Base-by-base conservation (phyloP, 2,329 filamentous ascomycete genomes). In the Xylaria sp. region DNA sequence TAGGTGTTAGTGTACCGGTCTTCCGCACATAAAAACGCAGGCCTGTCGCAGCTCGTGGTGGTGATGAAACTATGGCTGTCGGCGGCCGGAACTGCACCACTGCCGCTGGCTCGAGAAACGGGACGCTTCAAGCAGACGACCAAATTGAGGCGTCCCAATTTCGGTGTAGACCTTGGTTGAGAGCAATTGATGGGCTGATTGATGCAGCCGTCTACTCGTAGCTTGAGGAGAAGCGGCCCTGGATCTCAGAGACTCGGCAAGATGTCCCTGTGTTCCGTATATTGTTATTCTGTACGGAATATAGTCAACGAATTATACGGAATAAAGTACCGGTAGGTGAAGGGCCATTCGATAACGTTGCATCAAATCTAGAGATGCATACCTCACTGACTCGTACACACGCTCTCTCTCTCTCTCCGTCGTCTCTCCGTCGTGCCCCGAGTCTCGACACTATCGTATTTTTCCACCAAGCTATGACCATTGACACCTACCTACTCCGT, bases 41-140 rank as follows among this genome's bases (percentile, higher is more conserved):
- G 11, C 23, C 23, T 30, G 23, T 30, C 23, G 23, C 23, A 30
- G 23, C 23, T 30, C 35, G 52, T 54, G 47, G 37, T 30, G 30
- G 44, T 52, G 16, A 23, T 49, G 46, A 51, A 42, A 35, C 34
- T 23, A n/a, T 9, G 7, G 44, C 37, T 30, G 54, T 54, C 54
- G 42, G 59, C 58, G 46, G 59, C 59, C 62, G 57, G 58, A 23
- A 19, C 50, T 59, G 61, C 53, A 61, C 50, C 19, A 52, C 59
- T 53, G 58, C 44, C 54, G 55, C 51, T 53, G 42, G 19, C 34
- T 56, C 44, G 50, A 48, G 23, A 9, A 46, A 50, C 42, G 59
- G 47, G 42, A 52, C 18, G 54, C 23, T 30, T 30, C 23, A 52
- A 56, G 54, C 55, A 60, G 59, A 44, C 54, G 42, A 50, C 47